These are phyloP conservation scores for Trichoderma koningiopsis DNA, from an alignment of 2,329 filamentous ascomycete genomes.

Conservation along the genomic window DNA sequence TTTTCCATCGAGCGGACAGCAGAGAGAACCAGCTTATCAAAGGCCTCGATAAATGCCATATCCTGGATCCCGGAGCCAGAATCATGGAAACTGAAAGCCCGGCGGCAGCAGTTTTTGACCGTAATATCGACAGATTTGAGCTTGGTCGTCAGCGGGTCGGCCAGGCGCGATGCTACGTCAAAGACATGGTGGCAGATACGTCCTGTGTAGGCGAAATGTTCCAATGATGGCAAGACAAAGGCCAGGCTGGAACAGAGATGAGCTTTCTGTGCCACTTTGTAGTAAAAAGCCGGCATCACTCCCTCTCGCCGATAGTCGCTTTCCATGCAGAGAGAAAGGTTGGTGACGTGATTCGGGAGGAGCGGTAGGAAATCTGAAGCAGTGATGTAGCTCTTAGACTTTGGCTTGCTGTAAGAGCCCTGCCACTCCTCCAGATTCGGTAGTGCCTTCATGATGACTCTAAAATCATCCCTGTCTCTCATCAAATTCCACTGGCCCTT, in stretches of 20 bases:
- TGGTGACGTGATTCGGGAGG: slow-evolving; percentile 60
- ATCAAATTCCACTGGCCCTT: slow-evolving; percentile 79
- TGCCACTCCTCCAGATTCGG: slow-evolving; percentile 67
- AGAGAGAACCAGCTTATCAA: slow-evolving; percentile 67
- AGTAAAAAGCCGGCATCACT: slow-evolving; percentile 60
- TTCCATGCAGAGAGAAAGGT: slow-evolving; percentile 69
- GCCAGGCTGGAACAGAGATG: slow-evolving; percentile 70
- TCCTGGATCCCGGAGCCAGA: slow-evolving; percentile 71
- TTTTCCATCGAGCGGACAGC: slow-evolving; percentile 62
- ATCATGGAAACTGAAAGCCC: slow-evolving; percentile 58
- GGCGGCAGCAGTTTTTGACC: slow-evolving; percentile 73
- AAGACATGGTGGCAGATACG: slow-evolving; percentile 72
- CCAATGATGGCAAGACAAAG: slow-evolving; percentile 60
- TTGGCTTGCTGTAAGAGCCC: slow-evolving; percentile 69
- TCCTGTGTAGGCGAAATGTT: slow-evolving; percentile 72
- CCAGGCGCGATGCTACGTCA: slow-evolving; percentile 54
- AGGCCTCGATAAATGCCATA: slow-evolving; percentile 70
- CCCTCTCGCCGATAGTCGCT: slow-evolving; percentile 69
- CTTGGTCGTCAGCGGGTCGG: slow-evolving; percentile 50
- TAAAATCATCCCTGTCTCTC: slow-evolving; percentile 63
- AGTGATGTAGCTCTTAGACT: slow-evolving; percentile 71
- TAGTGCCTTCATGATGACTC: slow-evolving; percentile 61
- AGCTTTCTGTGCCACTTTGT: slow-evolving; percentile 59
- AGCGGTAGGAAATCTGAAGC: slow-evolving; percentile 64
- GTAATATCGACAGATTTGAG: slow-evolving; percentile 71